phyloP scores from a whole-genome alignment of 257 asterid species.

The Solanum lycopersicoides region DNA sequence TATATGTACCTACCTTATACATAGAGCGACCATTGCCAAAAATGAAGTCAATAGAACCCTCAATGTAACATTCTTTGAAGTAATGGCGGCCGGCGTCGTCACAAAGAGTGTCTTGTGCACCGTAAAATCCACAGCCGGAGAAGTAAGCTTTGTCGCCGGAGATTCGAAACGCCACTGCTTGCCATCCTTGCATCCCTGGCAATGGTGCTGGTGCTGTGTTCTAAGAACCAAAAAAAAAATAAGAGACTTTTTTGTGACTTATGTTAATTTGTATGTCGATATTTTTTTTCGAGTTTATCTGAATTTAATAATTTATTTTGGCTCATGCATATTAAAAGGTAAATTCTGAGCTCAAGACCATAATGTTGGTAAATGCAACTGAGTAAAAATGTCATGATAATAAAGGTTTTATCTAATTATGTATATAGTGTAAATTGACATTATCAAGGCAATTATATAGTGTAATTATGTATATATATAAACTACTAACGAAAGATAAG shows the following conservation, averaged over 20 bases:
- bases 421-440: no score
- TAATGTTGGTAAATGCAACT: no score
- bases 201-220: slow-evolving; percentile 89
- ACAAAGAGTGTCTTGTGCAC: slow-evolving; percentile 89
- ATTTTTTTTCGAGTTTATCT: no score
- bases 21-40: slow-evolving; percentile 89
- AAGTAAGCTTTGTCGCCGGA: slow-evolving; percentile 89
- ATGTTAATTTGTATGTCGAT: no score
- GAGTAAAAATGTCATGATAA: neutral
- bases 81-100: slow-evolving; percentile 95
- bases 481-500: neutral
- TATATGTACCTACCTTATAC: no score
- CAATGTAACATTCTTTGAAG: slow-evolving; percentile 82
- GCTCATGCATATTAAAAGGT: no score
- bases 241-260: no score
- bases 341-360: neutral
- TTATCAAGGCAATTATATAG: neutral
- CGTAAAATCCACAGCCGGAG: slow-evolving; percentile 82
- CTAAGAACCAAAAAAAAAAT: slow-evolving; percentile 10
- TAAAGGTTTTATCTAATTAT: neutral
- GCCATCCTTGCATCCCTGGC: slow-evolving; percentile 95
- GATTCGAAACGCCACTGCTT: slow-evolving; percentile 85
- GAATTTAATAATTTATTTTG: no score
- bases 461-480: neutral
- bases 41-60: slow-evolving; percentile 91